Conservation (phyloP, 306 rosid species). For the Herpetospermum pedunculosum region DNA sequence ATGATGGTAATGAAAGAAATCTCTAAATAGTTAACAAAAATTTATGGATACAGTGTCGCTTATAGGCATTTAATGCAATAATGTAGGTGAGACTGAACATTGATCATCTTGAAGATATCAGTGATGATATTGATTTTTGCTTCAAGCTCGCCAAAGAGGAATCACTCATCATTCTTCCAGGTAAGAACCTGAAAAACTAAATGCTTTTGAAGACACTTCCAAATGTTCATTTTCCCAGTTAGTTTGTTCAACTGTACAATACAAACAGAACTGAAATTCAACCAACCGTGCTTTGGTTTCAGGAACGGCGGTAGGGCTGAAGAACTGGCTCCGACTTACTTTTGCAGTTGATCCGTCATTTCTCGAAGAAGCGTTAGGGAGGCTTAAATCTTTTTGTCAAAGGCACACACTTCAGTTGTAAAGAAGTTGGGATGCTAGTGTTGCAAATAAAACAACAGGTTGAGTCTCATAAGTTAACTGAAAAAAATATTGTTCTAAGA, state of each 20-base stretch:
- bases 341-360: slow-evolving; percentile 41
- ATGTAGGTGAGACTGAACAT: slow-evolving; percentile 47
- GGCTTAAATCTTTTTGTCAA: slow-evolving; percentile 32
- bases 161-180: slow-evolving; percentile 93
- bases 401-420: slow-evolving; percentile 16
- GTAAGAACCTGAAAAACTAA: slow-evolving; percentile 21
- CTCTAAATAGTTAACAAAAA: not conserved
- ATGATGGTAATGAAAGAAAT: slow-evolving; percentile 49
- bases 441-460: not conserved
- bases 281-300: not conserved
- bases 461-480: not conserved
- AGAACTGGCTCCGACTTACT: slow-evolving; percentile 38
- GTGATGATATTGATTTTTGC: slow-evolving; percentile 84
- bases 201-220: not conserved
- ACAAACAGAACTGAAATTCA: not conserved
- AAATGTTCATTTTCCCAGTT: not conserved
- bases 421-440: not conserved
- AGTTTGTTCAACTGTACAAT: not conserved
- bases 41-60: not conserved
- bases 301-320: slow-evolving; percentile 44
- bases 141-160: slow-evolving; percentile 96
- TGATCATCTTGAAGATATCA: slow-evolving; percentile 48
- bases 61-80: not conserved
- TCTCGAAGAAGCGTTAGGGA: slow-evolving; percentile 34
- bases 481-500: not conserved